These are phyloP conservation scores for Neurospora cerealis DNA, from an alignment of 495 filamentous ascomycete genomes.

Conservation along the genomic window DNA sequence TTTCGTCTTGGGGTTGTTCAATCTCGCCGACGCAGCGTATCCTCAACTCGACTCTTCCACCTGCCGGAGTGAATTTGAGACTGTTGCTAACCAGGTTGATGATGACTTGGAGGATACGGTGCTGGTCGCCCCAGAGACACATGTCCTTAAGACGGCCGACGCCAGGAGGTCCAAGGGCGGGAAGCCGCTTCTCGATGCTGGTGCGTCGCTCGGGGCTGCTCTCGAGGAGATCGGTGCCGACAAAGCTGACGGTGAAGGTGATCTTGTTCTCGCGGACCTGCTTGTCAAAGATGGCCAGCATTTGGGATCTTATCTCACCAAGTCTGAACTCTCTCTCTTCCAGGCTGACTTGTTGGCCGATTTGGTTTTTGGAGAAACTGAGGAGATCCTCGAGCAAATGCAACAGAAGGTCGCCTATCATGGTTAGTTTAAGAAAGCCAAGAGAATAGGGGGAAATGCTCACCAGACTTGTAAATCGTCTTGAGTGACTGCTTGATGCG, in stretches of 20 bases:
- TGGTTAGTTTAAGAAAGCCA: not conserved
- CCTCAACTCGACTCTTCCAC: constrained; percentile 60
- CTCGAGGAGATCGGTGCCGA: constrained; percentile 38
- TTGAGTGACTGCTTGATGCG: constrained; percentile 73
- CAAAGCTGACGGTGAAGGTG: constrained; percentile 57
- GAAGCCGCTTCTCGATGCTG: constrained; percentile 29
- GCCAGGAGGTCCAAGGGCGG: constrained; percentile 48
- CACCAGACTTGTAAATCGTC: constrained; percentile 74
- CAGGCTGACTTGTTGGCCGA: constrained; percentile 63
- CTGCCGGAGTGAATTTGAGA: constrained; percentile 80
- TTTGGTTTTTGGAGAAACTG: constrained; percentile 89
- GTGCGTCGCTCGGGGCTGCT: constrained; percentile 19
- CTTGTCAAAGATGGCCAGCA: constrained; percentile 78
- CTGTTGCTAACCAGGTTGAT: constrained; percentile 92
- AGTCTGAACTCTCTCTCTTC: constrained; percentile 82
- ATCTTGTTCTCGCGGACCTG: constrained; percentile 73
- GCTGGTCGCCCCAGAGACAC: constrained; percentile 81
- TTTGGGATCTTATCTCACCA: constrained; percentile 66
- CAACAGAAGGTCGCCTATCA: constrained; percentile 58
- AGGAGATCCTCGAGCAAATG: constrained; percentile 86
- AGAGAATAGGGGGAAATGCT: not conserved
- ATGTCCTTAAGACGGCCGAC: constrained; percentile 57
- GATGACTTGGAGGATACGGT: constrained; percentile 77
- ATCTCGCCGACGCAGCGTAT: constrained; percentile 61
- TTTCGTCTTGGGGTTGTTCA: constrained; percentile 27